Conservation (phyloP, 345 rosid genomes). For the Lagerstroemia speciosa region DNA sequence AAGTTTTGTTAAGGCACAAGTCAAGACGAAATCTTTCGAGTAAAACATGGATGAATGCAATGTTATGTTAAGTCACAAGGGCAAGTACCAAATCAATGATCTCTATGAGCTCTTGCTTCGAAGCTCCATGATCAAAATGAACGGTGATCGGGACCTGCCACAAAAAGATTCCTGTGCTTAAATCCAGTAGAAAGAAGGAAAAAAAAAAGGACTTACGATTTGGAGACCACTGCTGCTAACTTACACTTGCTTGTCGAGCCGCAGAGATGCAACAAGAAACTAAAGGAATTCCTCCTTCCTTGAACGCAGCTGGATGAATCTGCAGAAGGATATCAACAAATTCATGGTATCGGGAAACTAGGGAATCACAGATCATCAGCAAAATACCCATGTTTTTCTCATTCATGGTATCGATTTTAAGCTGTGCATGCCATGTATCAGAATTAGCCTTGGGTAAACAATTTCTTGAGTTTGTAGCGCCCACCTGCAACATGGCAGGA, state of each 20-base stretch:
- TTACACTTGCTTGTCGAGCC: conserved; percentile 76
- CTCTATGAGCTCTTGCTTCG: conserved; percentile 70
- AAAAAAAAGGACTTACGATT: too few relatives aligned
- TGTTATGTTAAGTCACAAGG: background rate
- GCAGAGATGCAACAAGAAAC: conserved; percentile 83
- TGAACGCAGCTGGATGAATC: conserved; percentile 89
- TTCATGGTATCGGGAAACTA: background rate
- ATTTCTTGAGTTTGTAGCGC: conserved; percentile 1
- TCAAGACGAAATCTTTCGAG: background rate
- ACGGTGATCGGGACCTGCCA: conserved; percentile 88
- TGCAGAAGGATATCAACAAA: conserved; percentile 16
- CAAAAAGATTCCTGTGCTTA: conserved; percentile 2
- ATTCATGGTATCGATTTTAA: background rate
- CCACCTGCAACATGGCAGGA: conserved; percentile 94
- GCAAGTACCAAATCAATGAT: conserved; percentile 63
- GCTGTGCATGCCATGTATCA: background rate
- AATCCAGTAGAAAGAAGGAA: background rate
- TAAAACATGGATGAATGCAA: too few relatives aligned
- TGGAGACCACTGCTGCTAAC: conserved; percentile 9
- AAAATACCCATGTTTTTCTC: background rate
- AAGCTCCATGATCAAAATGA: conserved; percentile 91
- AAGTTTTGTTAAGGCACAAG: background rate
- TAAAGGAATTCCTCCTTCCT: conserved; percentile 72
- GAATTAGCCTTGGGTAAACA: background rate
- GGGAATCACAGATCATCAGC: background rate